Evolutionary conservation across 768 basidiomycete species (phyloP).

Genomic region (Tulasnella sp.): DNA sequence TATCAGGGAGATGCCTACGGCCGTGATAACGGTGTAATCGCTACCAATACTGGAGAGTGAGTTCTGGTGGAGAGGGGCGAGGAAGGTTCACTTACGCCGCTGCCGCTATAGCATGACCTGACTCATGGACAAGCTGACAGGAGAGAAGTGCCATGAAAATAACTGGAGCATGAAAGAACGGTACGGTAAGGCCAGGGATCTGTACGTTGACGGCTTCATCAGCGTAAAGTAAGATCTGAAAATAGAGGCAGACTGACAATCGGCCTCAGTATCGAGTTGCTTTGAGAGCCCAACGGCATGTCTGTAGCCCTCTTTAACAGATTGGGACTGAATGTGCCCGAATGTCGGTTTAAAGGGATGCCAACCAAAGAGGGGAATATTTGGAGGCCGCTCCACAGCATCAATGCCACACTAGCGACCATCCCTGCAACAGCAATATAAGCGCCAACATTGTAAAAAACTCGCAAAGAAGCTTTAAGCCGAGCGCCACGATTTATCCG

Average conservation of each 20-base stretch:
- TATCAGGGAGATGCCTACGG: conserved; percentile 50
- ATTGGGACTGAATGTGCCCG: background rate
- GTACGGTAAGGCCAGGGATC: conserved; percentile 78
- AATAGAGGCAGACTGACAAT: conserved; percentile 14
- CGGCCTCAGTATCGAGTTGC: conserved; percentile 3
- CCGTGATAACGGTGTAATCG: conserved; percentile 49
- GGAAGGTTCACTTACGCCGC: conserved; percentile 44
- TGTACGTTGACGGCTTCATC: conserved; percentile 24
- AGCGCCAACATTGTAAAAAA: conserved; percentile 42
- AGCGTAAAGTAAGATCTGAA: background rate
- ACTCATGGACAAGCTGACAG: conserved; percentile 66
- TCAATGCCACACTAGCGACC: conserved; percentile 28
- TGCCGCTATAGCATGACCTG: conserved; percentile 66
- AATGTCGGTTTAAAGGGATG: background rate
- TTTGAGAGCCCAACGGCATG: background rate
- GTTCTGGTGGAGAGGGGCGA: background rate
- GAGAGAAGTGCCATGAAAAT: conserved; percentile 50
- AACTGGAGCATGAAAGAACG: conserved; percentile 55
- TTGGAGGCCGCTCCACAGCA: conserved; percentile 5
- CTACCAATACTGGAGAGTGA: conserved; percentile 29
- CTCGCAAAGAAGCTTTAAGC: conserved; percentile 21
- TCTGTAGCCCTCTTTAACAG: background rate
- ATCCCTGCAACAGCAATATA: conserved; percentile 23
- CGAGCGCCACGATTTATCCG: background rate
- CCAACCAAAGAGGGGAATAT: background rate